phyloP scores from a whole-genome alignment of 345 rosid genomes.

The Eucalyptus marginata region DNA sequence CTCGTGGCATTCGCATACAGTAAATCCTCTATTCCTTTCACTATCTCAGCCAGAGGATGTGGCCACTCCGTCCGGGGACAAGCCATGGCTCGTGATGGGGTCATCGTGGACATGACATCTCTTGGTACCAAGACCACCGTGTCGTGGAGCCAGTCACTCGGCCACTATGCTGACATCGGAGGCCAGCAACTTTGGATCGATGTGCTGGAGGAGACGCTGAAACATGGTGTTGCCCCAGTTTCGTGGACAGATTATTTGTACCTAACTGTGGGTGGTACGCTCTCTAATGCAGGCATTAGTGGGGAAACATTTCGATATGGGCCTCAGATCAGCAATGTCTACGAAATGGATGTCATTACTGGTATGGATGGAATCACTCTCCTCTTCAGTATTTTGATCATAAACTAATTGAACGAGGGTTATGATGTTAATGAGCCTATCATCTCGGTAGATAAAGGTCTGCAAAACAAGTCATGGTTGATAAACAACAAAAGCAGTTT shows the following conservation, averaged over 20 bases:
- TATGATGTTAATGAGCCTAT: not conserved
- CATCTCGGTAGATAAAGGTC: not conserved
- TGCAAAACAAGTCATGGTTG: not conserved
- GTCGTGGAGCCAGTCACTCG: not conserved
- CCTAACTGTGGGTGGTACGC: conserved; percentile 35
- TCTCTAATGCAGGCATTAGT: conserved; percentile 41
- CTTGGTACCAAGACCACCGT: not conserved
- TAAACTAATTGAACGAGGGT: not conserved
- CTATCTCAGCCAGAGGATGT: conserved; percentile 28
- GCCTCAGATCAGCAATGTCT: conserved; percentile 37
- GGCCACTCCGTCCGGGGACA: conserved; percentile 35
- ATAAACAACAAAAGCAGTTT: not conserved
- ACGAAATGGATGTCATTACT: conserved; percentile 36
- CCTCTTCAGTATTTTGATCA: not conserved
- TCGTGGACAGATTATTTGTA: conserved; percentile 39
- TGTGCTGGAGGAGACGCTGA: conserved; percentile 1
- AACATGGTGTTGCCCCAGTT: conserved; percentile 25
- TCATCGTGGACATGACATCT: conserved; percentile 31
- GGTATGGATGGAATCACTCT: conserved; percentile 4
- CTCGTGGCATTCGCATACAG: not conserved
- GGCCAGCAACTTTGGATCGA: conserved; percentile 35
- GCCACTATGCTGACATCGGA: conserved; percentile 18
- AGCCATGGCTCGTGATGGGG: conserved; percentile 29
- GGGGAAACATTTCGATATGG: conserved; percentile 32
- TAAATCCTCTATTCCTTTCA: not conserved